These are phyloP conservation scores for Gracilariopsis chorda DNA, from an alignment of 23 red algal species.

Conservation along the genomic window DNA sequence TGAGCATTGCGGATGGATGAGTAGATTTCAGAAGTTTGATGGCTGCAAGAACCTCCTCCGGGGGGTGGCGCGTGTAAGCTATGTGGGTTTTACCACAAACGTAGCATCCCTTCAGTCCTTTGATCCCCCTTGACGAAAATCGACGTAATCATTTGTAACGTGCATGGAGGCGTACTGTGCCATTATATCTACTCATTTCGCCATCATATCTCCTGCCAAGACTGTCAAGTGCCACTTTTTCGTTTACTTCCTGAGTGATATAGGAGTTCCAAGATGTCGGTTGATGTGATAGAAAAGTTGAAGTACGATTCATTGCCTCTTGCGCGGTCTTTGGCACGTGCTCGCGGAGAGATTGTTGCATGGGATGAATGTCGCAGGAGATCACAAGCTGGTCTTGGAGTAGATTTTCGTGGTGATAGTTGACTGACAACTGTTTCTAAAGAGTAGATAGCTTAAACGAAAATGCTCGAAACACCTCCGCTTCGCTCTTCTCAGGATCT, in stretches of 20 bases:
- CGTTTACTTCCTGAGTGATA: neutral
- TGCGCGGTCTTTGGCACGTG: constrained; percentile 3
- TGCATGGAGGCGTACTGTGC: neutral
- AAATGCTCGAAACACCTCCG: neutral
- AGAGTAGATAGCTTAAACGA: neutral
- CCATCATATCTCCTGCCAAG: neutral
- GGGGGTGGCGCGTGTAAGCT: neutral
- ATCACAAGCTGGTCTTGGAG: constrained; percentile 14
- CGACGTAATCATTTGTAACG: too few relatives aligned
- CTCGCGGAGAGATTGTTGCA: neutral
- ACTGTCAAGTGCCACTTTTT: neutral
- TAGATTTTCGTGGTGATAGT: neutral
- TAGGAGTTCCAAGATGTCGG: neutral
- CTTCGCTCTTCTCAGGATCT: neutral
- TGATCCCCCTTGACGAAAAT: neutral
- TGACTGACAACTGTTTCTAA: neutral
- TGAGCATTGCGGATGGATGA: neutral
- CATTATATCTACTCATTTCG: neutral
- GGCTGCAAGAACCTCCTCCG: neutral
- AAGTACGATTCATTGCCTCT: neutral
- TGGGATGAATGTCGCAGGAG: neutral
- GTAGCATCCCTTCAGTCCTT: neutral
- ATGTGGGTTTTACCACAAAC: constrained; percentile 1
- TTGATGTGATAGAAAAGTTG: neutral
- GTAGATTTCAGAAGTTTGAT: neutral